Evolutionary conservation across 208 protist species (phyloP).

Genomic region (Plasmodiophora brassicae): DNA sequence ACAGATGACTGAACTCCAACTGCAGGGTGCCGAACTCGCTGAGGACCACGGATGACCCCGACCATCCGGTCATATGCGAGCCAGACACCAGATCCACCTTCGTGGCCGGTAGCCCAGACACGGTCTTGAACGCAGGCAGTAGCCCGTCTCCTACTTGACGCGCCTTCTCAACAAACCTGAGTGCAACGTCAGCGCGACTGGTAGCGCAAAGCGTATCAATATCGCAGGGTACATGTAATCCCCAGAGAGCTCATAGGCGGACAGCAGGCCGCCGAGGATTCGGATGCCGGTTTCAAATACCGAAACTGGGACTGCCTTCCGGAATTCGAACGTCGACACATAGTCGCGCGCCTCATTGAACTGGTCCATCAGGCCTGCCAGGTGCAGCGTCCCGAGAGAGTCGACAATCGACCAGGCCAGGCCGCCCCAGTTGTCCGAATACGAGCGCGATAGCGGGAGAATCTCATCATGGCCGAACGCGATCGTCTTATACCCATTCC

Average conservation of each 20-base stretch:
- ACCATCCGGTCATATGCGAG: conserved; percentile 34
- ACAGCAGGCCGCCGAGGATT: conserved; percentile 66
- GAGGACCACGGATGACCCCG: conserved; percentile 53
- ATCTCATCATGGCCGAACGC: background rate
- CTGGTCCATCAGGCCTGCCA: background rate
- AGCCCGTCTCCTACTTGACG: conserved; percentile 30
- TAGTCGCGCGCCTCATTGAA: background rate
- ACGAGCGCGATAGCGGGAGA: background rate
- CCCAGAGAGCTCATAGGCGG: conserved; percentile 62
- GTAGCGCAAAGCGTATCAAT: conserved; percentile 33
- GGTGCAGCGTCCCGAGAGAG: background rate
- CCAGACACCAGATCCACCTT: conserved; percentile 39
- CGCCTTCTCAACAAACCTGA: background rate
- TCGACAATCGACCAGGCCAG: background rate
- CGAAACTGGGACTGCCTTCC: conserved; percentile 38
- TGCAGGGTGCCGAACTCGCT: conserved; percentile 67
- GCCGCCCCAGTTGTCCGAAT: background rate
- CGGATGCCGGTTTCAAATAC: conserved; percentile 71
- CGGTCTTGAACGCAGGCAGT: conserved; percentile 51
- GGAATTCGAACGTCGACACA: background rate
- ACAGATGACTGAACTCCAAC: conserved; percentile 62
- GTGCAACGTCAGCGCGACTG: background rate
- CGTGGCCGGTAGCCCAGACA: conserved; percentile 46
- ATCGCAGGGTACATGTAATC: conserved; percentile 54
- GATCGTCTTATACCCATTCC: background rate